These are phyloP conservation scores for Penicillium angulare DNA, from an alignment of 495 filamentous ascomycete species.

Conservation along the genomic window DNA sequence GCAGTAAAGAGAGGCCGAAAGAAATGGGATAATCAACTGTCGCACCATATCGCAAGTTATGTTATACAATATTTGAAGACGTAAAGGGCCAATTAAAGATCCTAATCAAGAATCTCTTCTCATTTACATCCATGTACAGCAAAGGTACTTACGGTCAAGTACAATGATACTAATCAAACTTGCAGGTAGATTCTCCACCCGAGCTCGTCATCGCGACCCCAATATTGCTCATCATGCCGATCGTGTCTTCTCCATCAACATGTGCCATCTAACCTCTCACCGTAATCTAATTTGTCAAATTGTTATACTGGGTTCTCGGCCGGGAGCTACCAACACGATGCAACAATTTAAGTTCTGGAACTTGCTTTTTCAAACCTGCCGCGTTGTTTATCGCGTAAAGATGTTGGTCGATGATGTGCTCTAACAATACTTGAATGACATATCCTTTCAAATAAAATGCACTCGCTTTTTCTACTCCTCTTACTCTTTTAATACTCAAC, in stretches of 20 bases:
- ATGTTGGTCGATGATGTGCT: not conserved
- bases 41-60: too few species aligned
- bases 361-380: not conserved
- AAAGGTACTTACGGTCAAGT: too few species aligned
- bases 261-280: not conserved
- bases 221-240: not conserved
- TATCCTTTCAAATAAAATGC: not conserved
- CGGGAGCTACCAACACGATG: not conserved
- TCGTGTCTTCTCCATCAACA: not conserved
- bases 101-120: too few species aligned
- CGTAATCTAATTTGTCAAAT: not conserved
- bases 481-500: not conserved
- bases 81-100: too few species aligned
- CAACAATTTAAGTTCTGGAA: not conserved
- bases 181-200: too few species aligned
- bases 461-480: not conserved
- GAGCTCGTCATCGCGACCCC: conserved; percentile 5
- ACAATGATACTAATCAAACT: too few species aligned
- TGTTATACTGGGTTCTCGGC: not conserved
- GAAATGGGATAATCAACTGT: too few species aligned
- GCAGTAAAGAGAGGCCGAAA: too few species aligned
- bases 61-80: too few species aligned
- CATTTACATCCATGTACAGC: too few species aligned
- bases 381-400: conserved; percentile 2
- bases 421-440: not conserved